Percentiles rank a stretch among this genome's conserved stretches.
Evolutionary conservation across 139 green algal genomes (phyloP).

Genomic region (Pleodorina starrii): DNA sequence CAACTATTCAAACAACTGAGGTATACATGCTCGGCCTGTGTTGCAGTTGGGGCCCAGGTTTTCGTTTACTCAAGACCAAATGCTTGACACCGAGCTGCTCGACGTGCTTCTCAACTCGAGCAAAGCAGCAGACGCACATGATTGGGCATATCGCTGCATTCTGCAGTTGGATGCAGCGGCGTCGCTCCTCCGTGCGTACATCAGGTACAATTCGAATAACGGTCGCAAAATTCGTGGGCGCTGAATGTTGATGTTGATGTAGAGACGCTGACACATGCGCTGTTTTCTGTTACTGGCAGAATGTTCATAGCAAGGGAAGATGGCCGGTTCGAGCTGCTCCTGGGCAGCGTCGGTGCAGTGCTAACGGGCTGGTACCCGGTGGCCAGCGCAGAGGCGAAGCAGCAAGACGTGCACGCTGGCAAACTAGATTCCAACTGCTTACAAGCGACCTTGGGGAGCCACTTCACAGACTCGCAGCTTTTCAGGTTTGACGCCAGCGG

Average conservation of each 20-base stretch:
- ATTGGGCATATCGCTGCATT: neutral
- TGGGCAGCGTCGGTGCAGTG: neutral
- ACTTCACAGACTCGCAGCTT: neutral
- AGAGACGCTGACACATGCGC: neutral
- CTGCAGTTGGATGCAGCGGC: neutral
- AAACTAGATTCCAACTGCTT: no score
- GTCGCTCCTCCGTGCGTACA: neutral
- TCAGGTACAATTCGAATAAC: neutral
- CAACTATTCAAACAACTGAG: neutral
- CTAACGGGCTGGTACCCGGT: neutral
- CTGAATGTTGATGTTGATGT: neutral
- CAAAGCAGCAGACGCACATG: neutral
- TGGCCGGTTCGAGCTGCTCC: neutral
- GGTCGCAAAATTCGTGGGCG: neutral
- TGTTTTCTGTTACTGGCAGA: neutral
- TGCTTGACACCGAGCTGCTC: neutral
- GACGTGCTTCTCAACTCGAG: neutral
- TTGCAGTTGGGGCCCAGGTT: neutral
- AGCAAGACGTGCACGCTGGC: neutral
- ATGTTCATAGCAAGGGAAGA: slow-evolving; percentile 4
- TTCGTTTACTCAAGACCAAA: neutral
- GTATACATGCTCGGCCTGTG: neutral
- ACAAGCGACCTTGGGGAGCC: neutral
- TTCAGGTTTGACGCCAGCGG: neutral
- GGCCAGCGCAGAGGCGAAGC: neutral